Conservation (phyloP, 345 rosid species). For the Eucalyptus camaldulensis region DNA sequence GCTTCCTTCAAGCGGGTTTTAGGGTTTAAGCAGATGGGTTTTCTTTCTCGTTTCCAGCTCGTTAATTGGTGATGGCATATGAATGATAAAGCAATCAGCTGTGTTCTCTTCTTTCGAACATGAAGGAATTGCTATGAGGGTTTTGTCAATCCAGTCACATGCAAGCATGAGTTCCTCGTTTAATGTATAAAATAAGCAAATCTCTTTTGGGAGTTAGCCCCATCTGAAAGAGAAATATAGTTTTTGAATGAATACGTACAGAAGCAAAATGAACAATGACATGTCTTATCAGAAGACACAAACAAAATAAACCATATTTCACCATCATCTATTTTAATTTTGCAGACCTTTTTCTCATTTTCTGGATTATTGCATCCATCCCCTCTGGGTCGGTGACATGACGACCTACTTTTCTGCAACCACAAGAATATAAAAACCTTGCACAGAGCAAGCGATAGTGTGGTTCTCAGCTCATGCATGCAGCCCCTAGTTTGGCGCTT, state of each 20-base stretch:
- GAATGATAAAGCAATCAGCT: background rate
- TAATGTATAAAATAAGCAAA: too few species aligned
- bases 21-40: background rate
- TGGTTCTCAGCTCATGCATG: background rate
- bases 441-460: background rate
- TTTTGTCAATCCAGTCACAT: background rate
- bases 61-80: background rate
- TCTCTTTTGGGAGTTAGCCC: background rate
- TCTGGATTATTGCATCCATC: background rate
- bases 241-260: background rate
- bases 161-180: background rate
- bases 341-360: background rate
- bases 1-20: background rate
- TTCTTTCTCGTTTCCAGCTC: background rate
- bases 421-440: background rate
- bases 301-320: background rate
- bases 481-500: background rate
- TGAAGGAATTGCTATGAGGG: background rate
- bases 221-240: background rate
- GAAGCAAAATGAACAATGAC: background rate
- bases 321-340: background rate
- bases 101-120: background rate
- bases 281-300: background rate
- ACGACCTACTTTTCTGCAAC: background rate
- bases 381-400: background rate